Evolutionary conservation across 495 filamentous ascomycete genomes (phyloP).

Genomic region (Hamigera avellanea): DNA sequence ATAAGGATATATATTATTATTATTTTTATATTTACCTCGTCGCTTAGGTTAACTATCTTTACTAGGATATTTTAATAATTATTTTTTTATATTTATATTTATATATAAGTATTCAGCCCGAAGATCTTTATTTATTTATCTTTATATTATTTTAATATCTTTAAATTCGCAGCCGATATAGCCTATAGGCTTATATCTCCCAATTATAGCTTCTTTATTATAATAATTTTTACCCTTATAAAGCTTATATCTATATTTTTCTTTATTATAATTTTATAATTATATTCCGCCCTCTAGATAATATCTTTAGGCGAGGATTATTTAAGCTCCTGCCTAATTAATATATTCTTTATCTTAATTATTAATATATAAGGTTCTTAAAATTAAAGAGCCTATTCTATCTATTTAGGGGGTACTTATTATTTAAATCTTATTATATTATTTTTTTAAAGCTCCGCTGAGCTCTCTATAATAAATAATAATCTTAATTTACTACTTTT

Average conservation of each 20-base stretch:
- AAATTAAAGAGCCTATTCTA: not conserved
- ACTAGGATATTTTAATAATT: conserved; percentile 4
- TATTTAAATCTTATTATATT: too few species aligned
- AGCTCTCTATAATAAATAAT: too few species aligned
- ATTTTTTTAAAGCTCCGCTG: too few species aligned
- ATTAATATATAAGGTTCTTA: not conserved
- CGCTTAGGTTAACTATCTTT: conserved; percentile 3
- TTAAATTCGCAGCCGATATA: conserved; percentile 1
- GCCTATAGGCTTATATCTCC: conserved; percentile 5
- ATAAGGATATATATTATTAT: conserved; percentile 1
- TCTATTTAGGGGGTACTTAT: too few species aligned
- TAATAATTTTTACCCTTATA: conserved; percentile 4
- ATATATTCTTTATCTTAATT: not conserved
- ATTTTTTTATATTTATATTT: conserved; percentile 7
- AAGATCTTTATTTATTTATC: conserved; percentile 2
- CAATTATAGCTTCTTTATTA: conserved; percentile 5
- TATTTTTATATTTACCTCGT: not conserved
- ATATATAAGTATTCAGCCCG: conserved; percentile 4
- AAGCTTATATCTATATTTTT: conserved; percentile 1
- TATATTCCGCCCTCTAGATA: not conserved
- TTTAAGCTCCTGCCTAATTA: not conserved
- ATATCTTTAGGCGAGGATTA: not conserved
- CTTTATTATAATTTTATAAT: not conserved
- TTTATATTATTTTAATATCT: conserved; percentile 4
- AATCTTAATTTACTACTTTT: too few species aligned